phyloP scores from a whole-genome alignment of 2,329 filamentous ascomycete species.

The Metarhizium brunneum region DNA sequence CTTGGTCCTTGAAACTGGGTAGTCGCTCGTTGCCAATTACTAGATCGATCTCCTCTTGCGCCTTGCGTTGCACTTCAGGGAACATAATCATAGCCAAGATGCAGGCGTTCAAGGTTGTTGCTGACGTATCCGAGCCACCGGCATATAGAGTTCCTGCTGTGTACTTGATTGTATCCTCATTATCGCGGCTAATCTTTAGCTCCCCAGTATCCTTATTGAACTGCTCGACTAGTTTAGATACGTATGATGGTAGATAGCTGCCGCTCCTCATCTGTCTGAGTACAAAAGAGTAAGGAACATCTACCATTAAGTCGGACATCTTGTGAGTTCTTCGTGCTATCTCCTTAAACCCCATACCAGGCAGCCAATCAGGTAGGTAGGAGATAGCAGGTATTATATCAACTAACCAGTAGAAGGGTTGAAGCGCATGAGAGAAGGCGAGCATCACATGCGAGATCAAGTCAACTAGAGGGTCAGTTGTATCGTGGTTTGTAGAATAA shows the following conservation, averaged over 20 bases:
- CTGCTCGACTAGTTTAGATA: constrained; percentile 9
- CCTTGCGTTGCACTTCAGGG: constrained; percentile 29
- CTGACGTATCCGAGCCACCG: constrained; percentile 8
- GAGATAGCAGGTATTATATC: constrained; percentile 20
- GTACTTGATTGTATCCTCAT: constrained; percentile 2
- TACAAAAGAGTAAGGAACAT: constrained; percentile 22
- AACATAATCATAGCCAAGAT: constrained; percentile 36
- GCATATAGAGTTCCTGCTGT: constrained; percentile 3
- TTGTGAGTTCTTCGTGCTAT: constrained; percentile 17
- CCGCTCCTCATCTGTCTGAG: constrained; percentile 14
- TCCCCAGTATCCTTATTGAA: not conserved
- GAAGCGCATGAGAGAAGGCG: constrained; percentile 17
- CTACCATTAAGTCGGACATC: constrained; percentile 8
- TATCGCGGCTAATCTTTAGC: not conserved
- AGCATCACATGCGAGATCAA: constrained; percentile 20
- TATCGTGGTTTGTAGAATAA: constrained; percentile 19
- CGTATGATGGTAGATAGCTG: constrained; percentile 15
- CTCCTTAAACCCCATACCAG: constrained; percentile 20
- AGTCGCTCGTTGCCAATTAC: constrained; percentile 32
- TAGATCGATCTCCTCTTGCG: constrained; percentile 30
- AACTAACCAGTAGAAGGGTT: constrained; percentile 25
- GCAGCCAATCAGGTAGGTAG: constrained; percentile 20
- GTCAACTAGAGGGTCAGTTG: constrained; percentile 19
- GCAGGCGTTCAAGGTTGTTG: constrained; percentile 16
- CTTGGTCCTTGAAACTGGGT: constrained; percentile 32